These are phyloP conservation scores for Rhizophagus prolifer DNA, from an alignment of 192 early-diverging fungal species.

Conservation along the genomic window DNA sequence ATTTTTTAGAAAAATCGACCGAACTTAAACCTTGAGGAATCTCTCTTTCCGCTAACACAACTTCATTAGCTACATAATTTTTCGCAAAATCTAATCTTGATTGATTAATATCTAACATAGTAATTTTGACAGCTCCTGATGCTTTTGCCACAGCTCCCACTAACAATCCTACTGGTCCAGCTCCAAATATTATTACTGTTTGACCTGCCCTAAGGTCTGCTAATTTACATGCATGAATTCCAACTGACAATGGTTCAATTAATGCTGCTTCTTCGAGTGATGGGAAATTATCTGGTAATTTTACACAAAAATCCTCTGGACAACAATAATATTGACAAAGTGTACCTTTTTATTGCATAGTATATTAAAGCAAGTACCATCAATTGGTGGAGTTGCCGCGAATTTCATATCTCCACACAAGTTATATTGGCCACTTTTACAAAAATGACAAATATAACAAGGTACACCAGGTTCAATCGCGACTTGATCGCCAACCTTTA, in stretches of 20 bases:
- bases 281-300: conserved; percentile 38
- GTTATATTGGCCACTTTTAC: conserved; percentile 41
- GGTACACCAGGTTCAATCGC: conserved; percentile 43
- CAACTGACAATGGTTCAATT: conserved; percentile 47
- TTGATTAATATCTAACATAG: conserved; percentile 37
- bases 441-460: conserved; percentile 41
- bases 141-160: conserved; percentile 45
- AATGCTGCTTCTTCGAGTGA: conserved; percentile 44
- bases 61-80: conserved; percentile 32
- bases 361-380: conserved; percentile 26
- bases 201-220: conserved; percentile 37
- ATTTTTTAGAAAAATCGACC: conserved; percentile 28
- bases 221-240: conserved; percentile 40
- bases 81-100: conserved; percentile 43
- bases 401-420: conserved; percentile 47
- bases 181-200: conserved; percentile 47
- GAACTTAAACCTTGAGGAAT: not conserved
- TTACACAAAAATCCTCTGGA: conserved; percentile 46
- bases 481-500: conserved; percentile 51
- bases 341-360: too few relatives aligned
- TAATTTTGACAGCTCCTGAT: conserved; percentile 40
- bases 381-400: conserved; percentile 46
- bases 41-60: not conserved
- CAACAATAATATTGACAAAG: conserved; percentile 45
- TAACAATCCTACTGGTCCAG: conserved; percentile 47